These are phyloP conservation scores for Ormosia semicastrata DNA, from an alignment of 306 rosid genomes.

Conservation along the genomic window DNA sequence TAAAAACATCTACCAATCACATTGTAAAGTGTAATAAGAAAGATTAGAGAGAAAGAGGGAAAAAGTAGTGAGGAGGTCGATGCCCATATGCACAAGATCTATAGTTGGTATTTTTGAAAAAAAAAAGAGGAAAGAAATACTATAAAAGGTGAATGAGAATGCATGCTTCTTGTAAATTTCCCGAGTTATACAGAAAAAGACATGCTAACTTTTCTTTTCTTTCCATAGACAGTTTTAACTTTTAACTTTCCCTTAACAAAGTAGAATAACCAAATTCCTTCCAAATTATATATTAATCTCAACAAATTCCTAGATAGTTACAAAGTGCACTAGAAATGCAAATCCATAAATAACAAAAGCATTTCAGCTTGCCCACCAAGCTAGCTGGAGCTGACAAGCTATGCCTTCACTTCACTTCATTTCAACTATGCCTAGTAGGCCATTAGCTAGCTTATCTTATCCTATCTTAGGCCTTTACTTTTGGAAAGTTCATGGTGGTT, in stretches of 20 bases:
- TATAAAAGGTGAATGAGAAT: constrained; percentile 25
- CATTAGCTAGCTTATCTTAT: constrained; percentile 17
- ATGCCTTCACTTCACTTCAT: background rate
- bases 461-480: background rate
- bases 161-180: constrained; percentile 32
- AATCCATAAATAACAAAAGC: background rate
- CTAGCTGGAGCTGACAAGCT: background rate
- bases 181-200: constrained; percentile 17
- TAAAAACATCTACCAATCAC: constrained; percentile 6
- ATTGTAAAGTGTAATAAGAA: background rate
- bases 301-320: background rate
- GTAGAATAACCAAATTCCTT: constrained; percentile 22
- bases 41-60: background rate
- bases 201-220: constrained; percentile 31
- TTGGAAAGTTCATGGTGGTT: constrained; percentile 25
- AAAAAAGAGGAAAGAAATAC: background rate
- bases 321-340: background rate
- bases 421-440: background rate
- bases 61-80: background rate
- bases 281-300: background rate
- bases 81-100: background rate
- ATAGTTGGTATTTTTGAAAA: background rate
- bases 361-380: constrained; percentile 20
- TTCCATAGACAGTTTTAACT: constrained; percentile 15
- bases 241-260: constrained; percentile 18